Conservation (phyloP, 1,284 basidiomycete genomes). For the Rhodotorula sp. region DNA sequence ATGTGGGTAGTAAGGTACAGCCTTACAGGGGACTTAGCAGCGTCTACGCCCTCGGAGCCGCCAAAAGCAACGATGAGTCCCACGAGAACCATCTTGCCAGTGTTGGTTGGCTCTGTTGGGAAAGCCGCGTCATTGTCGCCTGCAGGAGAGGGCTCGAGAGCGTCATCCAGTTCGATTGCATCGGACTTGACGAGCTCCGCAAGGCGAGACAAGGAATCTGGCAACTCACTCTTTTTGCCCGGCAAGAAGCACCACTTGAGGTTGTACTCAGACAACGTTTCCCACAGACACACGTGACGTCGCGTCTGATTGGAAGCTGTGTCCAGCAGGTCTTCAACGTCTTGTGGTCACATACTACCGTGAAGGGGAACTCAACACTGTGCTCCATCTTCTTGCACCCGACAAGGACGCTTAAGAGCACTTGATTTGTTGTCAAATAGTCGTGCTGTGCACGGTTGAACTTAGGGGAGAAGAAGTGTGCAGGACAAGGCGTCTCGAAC, state of each 20-base stretch:
- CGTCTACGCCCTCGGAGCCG: too few species aligned
- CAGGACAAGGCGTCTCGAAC: conserved; percentile 7
- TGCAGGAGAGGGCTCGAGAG: too few species aligned
- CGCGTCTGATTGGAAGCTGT: conserved; percentile 6
- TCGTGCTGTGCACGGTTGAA: conserved; percentile 26
- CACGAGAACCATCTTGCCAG: too few species aligned
- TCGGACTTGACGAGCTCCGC: background rate
- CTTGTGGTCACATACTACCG: conserved; percentile 23
- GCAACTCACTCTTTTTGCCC: too few species aligned
- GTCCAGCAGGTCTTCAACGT: conserved; percentile 18
- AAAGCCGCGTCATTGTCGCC: too few species aligned
- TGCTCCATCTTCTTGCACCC: conserved; percentile 15
- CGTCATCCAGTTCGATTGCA: background rate
- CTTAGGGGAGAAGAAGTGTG: conserved; percentile 32
- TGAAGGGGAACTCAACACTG: conserved; percentile 16
- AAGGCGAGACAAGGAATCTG: conserved; percentile 18
- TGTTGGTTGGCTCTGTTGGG: too few species aligned
- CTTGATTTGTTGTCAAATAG: conserved; percentile 24
- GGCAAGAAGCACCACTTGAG: too few species aligned
- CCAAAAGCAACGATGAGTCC: too few species aligned
- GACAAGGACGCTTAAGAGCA: conserved; percentile 21
- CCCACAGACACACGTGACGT: conserved; percentile 11
- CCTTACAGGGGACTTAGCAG: too few species aligned
- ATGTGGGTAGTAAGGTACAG: too few species aligned
- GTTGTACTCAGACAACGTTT: too few species aligned